Evolutionary conservation across 225 moss, liverwort and hornwort species (phyloP).

Genomic region (Straminergon stramineum): DNA sequence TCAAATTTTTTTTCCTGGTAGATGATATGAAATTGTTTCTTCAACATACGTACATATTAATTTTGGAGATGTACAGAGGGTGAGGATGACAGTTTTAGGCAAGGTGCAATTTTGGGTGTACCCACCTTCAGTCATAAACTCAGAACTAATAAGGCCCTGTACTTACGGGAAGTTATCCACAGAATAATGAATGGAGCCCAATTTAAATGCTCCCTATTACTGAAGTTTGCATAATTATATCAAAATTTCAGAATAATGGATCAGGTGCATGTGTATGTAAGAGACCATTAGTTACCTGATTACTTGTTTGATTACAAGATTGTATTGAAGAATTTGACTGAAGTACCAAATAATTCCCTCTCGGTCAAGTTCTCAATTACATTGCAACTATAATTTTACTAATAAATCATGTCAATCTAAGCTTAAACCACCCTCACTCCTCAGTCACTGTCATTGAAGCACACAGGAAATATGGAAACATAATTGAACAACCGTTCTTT

Average conservation of each 20-base stretch:
- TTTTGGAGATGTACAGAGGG: background rate
- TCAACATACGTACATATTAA: background rate
- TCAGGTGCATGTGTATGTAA: constrained; percentile 16
- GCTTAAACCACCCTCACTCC: background rate
- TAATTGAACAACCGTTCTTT: background rate
- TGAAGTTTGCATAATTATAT: background rate
- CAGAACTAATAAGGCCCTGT: background rate
- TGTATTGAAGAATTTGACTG: background rate
- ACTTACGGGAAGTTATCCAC: background rate
- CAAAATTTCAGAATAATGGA: background rate
- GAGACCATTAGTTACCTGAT: background rate
- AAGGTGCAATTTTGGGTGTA: background rate
- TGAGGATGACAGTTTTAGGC: background rate
- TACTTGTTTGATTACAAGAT: background rate
- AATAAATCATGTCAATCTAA: background rate
- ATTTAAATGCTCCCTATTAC: background rate
- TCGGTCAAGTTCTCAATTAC: background rate
- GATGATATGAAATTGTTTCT: background rate
- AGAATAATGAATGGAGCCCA: background rate
- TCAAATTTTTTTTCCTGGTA: background rate
- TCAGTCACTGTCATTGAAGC: background rate
- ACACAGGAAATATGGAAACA: background rate
- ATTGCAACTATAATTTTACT: background rate
- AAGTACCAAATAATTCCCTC: background rate
- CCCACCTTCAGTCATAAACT: background rate